Evolutionary conservation across 2,329 filamentous ascomycete genomes (phyloP), one percentile per base, ranked within the genome.

Genomic region (Aspergillus quadrilineatus): DNA sequence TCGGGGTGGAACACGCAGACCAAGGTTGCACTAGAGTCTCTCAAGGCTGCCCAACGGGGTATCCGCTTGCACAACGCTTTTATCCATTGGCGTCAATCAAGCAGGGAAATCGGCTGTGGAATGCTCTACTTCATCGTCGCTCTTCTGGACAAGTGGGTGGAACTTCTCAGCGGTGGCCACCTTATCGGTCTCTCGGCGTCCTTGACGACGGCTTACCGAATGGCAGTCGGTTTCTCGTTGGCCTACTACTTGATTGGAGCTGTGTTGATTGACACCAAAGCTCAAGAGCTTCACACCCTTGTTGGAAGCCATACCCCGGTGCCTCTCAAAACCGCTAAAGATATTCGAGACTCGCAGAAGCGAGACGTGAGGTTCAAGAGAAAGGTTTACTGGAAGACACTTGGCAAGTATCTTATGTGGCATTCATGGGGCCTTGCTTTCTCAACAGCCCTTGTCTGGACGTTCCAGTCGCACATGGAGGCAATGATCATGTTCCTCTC

Each of bases 1-100:
- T 82, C 81, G 4, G 79, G 79, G 1, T 84, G 82, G 82, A 83
- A 83, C 55, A 77, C 83, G n/a, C 80, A 82, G 62, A 78, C 77
- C 0, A 81, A 82, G 63, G 80, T 82, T 2, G 82, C 79, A 7
- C 67, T 82, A 22, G 78, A 82, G 59, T 80, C 77, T 28, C 74
- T 84, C 61, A 76, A 77, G 39, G 79, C 79, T 56, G 77, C 79
- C 3, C 80, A 83, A 57, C 82, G 82, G 60, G 82, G 81, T 2
- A 78, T 84, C 14, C 74, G 78, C 28, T 72, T 83, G 14, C 82
- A 84, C 66, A 84, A 81, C 60, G 79, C 80, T 1, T 84, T 84
- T 62, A 79, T 83, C 28, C 81, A 83, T 58, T 84, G 81, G 80
- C 78, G 82, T n/a, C 81, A 81, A 57, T 80, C 80, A 5, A 80